Conservation (phyloP, 1,284 basidiomycete genomes). For the Moesziomyces parantarcticus region DNA sequence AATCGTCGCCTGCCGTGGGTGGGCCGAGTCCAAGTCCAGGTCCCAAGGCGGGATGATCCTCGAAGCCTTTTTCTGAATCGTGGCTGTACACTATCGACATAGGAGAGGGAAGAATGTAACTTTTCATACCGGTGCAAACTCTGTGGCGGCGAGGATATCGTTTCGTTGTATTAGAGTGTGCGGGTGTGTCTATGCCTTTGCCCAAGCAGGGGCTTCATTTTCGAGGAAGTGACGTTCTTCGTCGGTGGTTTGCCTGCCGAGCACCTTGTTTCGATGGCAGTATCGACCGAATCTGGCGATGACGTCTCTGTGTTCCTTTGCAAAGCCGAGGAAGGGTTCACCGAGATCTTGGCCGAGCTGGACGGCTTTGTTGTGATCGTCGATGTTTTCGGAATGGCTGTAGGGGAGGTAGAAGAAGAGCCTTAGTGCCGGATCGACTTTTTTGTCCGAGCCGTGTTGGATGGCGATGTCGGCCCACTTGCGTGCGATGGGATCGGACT, state of each 20-base stretch:
- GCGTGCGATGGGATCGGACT: constrained; percentile 17
- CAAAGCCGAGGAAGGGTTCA: constrained; percentile 19
- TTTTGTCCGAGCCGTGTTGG: constrained; percentile 11
- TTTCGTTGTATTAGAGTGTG: neutral
- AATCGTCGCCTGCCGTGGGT: constrained; percentile 27
- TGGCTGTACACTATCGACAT: too few relatives aligned
- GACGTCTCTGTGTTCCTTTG: constrained; percentile 27
- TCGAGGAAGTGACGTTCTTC: constrained; percentile 21
- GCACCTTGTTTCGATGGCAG: constrained; percentile 33
- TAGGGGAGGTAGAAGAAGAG: constrained; percentile 38
- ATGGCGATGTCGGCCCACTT: constrained; percentile 39
- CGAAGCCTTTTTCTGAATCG: too few relatives aligned
- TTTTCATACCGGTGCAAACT: too few relatives aligned
- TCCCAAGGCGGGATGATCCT: constrained; percentile 10
- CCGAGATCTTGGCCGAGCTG: constrained; percentile 23
- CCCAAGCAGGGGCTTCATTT: constrained; percentile 28
- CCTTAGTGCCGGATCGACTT: constrained; percentile 6
- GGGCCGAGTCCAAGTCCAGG: constrained; percentile 33
- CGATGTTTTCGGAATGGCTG: constrained; percentile 32
- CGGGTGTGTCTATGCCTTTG: constrained; percentile 1
- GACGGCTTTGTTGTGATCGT: constrained; percentile 29
- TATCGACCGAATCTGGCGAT: constrained; percentile 34
- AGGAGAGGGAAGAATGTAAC: too few relatives aligned
- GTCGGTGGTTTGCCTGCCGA: constrained; percentile 24
- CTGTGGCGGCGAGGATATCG: too few relatives aligned